Conservation (phyloP, 768 basidiomycete species). For the Suillus clintonianus region DNA sequence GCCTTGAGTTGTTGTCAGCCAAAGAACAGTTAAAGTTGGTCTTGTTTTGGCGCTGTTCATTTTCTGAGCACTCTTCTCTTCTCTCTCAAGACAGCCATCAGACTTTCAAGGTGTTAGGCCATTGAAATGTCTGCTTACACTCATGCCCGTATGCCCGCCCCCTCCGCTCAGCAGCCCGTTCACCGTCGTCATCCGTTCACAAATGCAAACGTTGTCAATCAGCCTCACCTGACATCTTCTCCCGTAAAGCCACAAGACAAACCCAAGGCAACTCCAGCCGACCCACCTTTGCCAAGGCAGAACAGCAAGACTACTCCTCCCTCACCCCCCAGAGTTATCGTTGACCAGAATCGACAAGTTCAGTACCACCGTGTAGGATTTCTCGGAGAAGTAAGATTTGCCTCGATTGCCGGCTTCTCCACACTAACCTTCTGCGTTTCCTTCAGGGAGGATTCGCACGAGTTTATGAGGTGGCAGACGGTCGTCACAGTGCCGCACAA, state of each 20-base stretch:
- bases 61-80: not conserved
- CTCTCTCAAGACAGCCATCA: slow-evolving; percentile 2
- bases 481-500: slow-evolving; percentile 40
- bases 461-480: slow-evolving; percentile 91
- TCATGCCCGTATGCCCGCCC: slow-evolving; percentile 37
- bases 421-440: not conserved
- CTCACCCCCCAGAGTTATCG: slow-evolving; percentile 76
- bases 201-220: slow-evolving; percentile 40
- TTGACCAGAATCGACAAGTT: slow-evolving; percentile 56
- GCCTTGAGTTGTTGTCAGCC: slow-evolving; percentile 15
- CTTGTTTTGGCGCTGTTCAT: slow-evolving; percentile 5
- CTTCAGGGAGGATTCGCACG: slow-evolving; percentile 88
- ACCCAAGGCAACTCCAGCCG: slow-evolving; percentile 42
- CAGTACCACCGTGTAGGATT: slow-evolving; percentile 77
- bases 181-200: slow-evolving; percentile 45
- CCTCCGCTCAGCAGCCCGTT: slow-evolving; percentile 28
- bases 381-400: slow-evolving; percentile 72
- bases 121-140: slow-evolving; percentile 39
- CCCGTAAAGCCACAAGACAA: slow-evolving; percentile 39
- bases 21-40: not conserved
- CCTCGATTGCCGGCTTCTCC: not conserved
- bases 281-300: slow-evolving; percentile 77
- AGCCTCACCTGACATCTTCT: slow-evolving; percentile 30
- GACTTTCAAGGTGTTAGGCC: slow-evolving; percentile 52
- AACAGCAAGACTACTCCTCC: slow-evolving; percentile 82